A percentile compares a stretch with the other conserved stretches of the same genome.
Conservation (phyloP, 306 rosid genomes). For the Psophocarpus tetragonolobus region DNA sequence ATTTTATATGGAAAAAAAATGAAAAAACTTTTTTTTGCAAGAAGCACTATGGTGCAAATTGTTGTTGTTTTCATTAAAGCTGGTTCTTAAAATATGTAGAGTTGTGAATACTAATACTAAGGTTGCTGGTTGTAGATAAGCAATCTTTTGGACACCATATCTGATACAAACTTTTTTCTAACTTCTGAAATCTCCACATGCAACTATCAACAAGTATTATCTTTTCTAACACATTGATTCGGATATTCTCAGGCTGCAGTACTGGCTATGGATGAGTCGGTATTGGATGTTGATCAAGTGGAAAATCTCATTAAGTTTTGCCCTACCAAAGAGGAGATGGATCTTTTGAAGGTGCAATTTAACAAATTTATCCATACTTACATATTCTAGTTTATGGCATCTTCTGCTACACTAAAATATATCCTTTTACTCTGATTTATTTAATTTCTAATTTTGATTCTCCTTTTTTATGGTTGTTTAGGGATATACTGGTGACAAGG, state of each 20-base stretch:
- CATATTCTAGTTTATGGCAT: slow-evolving; percentile 28
- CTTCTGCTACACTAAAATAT: slow-evolving; percentile 17
- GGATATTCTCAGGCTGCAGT: slow-evolving; percentile 80
- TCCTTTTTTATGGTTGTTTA: slow-evolving; percentile 42
- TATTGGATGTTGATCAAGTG: slow-evolving; percentile 94
- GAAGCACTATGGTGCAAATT: slow-evolving; percentile 16
- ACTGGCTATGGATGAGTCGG: slow-evolving; percentile 87
- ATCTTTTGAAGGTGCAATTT: slow-evolving; percentile 83
- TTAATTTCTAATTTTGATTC: slow-evolving; percentile 38
- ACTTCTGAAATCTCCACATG: slow-evolving; percentile 26
- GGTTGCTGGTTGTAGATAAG: slow-evolving; percentile 13
- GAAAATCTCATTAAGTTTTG: slow-evolving; percentile 94
- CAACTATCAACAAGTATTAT: slow-evolving; percentile 11
- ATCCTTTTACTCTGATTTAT: slow-evolving; percentile 10
- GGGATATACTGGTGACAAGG: slow-evolving; percentile 90
- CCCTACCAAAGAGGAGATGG: slow-evolving; percentile 99
- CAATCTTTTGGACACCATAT: slow-evolving; percentile 15
- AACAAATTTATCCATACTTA: slow-evolving; percentile 7
- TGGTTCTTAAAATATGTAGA: slow-evolving; percentile 11
- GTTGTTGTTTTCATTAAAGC: slow-evolving; percentile 7
- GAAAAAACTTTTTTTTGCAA: not conserved
- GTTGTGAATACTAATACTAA: not conserved
- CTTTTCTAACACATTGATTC: slow-evolving; percentile 34
- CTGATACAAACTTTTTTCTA: not conserved
- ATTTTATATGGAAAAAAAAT: not conserved